Base-by-base conservation (phyloP, 345 rosid species). In the Anacardium occidentale region DNA sequence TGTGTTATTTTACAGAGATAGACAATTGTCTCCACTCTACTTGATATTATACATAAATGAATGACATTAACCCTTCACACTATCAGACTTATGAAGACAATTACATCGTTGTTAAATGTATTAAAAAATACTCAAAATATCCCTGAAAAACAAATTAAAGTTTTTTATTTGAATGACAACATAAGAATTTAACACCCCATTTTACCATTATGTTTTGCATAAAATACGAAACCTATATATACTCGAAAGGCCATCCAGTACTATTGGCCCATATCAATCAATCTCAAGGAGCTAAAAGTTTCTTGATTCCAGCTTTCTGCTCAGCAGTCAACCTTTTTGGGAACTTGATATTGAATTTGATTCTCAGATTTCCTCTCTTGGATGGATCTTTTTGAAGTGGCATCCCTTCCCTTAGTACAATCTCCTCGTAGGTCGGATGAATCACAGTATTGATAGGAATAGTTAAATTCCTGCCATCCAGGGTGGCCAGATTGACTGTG, bases 311-410 rank as follows among this genome's bases (percentile, higher is more conserved):
- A 37, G 80, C 72, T 71, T 87, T 87, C 82, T 84, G 88, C 69
- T 87, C 90, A 2, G 80, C 52, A 10, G 79, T 83, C 70, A 77
- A 75, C 75, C 82, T 81, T 2, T 83, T 76, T 22, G 95, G 95
- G 69, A 90, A 90, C 81, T 73, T 79, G 76, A 88, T 79, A 71
- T 85, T 80, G 73, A 90, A 90, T 69, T 83, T 88, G 81, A 90
- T 82, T 75, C 77, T 82, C 53, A 88, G 79, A 67, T 86, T 86
- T 26, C 92, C 91, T 76, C 64, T 85, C 80, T 75, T 81, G 44
- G 78, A 62, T 37, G 91, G 88, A 62, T 88, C 90, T 76, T 83
- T 85, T 47, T 86, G 87, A 20, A 86, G 73, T 1, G 93, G 93
- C 90, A 89, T 86, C 71, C 90, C 93, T 53, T 88, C 90, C 61